Base-by-base conservation (phyloP, 1,284 basidiomycete genomes). In the Coniferiporia sulphurascens region DNA sequence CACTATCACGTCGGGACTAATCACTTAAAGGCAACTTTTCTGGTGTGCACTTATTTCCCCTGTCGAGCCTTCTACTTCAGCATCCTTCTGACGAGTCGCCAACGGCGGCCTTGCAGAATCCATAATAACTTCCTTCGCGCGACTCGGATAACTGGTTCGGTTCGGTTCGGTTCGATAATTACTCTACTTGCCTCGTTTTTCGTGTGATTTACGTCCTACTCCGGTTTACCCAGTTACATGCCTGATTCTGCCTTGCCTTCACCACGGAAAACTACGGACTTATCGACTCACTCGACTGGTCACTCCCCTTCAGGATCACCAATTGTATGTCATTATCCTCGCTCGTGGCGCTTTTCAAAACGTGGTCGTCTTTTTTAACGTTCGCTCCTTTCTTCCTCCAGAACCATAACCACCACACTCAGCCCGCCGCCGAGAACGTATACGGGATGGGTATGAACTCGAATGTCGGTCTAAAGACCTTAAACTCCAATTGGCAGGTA, bases 401-500 rank as follows among this genome's bases (percentile, higher is more conserved):
- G 46, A 48, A 21, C 45, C 15, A 34, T 32, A 49, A 32, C 45
- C 35, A 62, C 0, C 51, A 13, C 41, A 65, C 74, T 45, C 59
- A 70, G 22, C 38, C 38, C 22, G 36, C 22, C 9, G 44, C 34
- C 36, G 56, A 41, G 35, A 82, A 77, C 64, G 79, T 84, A 73
- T 80, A 85, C 68, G 78, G 76, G 52, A 78, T 80, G 34, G 78
- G 78, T 15, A 79, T 85, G 73, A 71, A 75, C 62, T 72, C 78
- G 27, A 72, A 75, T 1, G 76, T 72, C 46, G 71, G 75, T 10
- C 72, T 84, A 61, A 84, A 85, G 67, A 71, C 74, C 32, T 73
- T 85, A 60, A 83, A 80, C 69, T 74, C 83, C 56, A 82, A 84
- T 50, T 90, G 88, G 87, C 85, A 87, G 80, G 88, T 85, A 62